phyloP scores from a whole-genome alignment of 257 asterid genomes.

The Hygrophila difformis region DNA sequence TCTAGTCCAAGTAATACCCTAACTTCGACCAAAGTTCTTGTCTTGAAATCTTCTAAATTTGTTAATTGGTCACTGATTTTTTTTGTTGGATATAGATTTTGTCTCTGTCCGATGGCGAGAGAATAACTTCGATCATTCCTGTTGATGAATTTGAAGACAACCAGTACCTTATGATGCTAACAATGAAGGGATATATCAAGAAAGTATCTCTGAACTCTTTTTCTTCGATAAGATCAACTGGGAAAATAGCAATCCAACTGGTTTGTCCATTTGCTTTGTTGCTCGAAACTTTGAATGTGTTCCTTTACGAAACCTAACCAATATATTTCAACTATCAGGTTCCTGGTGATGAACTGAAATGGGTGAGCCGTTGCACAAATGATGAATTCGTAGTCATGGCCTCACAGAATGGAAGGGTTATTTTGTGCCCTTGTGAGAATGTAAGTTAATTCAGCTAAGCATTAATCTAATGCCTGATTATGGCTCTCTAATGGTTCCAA shows the following conservation, averaged over 20 bases:
- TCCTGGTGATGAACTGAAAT: constrained; percentile 90
- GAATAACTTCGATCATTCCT: constrained; percentile 92
- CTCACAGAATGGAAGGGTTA: constrained; percentile 87
- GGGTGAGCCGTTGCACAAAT: constrained; percentile 87
- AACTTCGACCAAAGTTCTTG: constrained; percentile 11
- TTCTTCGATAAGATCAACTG: constrained; percentile 88
- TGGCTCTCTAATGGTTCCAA: background rate
- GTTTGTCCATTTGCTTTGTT: constrained; percentile 39
- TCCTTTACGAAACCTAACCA: constrained; percentile 16
- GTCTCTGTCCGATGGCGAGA: constrained; percentile 90
- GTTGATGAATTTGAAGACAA: constrained; percentile 78
- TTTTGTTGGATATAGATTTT: constrained; percentile 52
- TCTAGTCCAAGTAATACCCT: constrained; percentile 62
- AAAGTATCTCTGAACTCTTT: constrained; percentile 83
- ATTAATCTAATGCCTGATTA: too few species aligned
- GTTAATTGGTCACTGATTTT: constrained; percentile 11
- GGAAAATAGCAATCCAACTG: constrained; percentile 94
- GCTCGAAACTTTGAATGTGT: constrained; percentile 13
- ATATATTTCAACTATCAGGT: constrained; percentile 44
- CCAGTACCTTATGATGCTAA: constrained; percentile 88
- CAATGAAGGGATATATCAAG: constrained; percentile 87
- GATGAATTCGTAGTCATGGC: constrained; percentile 96
- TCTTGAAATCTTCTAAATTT: constrained; percentile 11
- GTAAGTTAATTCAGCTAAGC: constrained; percentile 29
- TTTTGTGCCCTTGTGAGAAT: constrained; percentile 59